Base-by-base conservation (phyloP, 371 early-diverging fungal species). In the Syncephalis plumigaleata region DNA sequence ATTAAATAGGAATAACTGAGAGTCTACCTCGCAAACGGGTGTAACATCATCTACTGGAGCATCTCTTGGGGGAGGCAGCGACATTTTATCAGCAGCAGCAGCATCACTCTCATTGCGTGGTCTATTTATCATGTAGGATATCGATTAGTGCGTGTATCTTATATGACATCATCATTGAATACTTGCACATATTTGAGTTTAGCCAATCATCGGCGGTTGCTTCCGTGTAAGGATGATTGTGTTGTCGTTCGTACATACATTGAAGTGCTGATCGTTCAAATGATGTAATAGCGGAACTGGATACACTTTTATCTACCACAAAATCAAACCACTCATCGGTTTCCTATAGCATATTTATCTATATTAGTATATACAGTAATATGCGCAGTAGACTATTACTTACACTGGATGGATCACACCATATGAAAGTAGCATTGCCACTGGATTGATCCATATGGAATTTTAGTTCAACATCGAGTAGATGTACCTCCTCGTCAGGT, bases 191-290 rank as follows among this genome's bases (percentile, higher is more conserved):
- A 53, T 37, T 67, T 58, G 51, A 73, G 72, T 24, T 54, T 59
- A 40, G 58, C 56, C 22, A 81, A 47, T 77, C 79, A 11, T 67
- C 65, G n/a, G 77, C 79, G 2, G 61, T 48, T 0, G 73, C 76
- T 9, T 71, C 61, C 15, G 64, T 55, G 49, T 70, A 70, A 11
- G 64, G 48, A 38, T 63, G 58, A 36, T 57, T 48, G 25, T 60
- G 49, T 49, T 65, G 61, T 42, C 77, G 70, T 53, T 81, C 78
- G 58, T 68, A 85, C 65, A 77, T 75, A 54, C 82, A 85, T 38
- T 70, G 59, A 42, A 73, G 77, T 9, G 74, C 53, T 2, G 73
- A 63, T 38, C 57, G 46, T 45, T 81, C 80, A 52, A 86, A 77
- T 22, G 68, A 53, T 21, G 61, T 60, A 16, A 64, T 48, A 18